Evolutionary conservation across 345 rosid species (phyloP), one percentile per base, ranked within the genome.

Genomic region (Populus deltoides): DNA sequence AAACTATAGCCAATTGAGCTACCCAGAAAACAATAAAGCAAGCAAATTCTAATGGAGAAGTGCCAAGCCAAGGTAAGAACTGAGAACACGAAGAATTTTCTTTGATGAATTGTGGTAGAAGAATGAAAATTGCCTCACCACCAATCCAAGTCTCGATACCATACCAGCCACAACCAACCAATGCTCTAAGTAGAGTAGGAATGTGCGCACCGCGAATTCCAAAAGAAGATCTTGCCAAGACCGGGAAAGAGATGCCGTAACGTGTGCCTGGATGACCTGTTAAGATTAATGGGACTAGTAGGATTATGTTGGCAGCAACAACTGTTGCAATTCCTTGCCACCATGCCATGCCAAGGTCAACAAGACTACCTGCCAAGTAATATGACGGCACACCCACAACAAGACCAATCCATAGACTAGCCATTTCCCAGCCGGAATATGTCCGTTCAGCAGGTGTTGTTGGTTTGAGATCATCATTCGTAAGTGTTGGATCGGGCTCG

Each of bases 81-180:
- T 75, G 87, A 62, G 93, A 86, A 39, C 84, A 69, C 8, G 91
- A 74, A 41, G 91, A 86, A 7, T 39, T 6, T 27, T 39, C 66
- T 79, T 90, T 90, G 22, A 91, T 76, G 68, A 82, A 83, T 29
- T 77, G 18, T 0, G 98, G 98, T 62, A 95, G 85, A 17, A 95
- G 94, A 74, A 95, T 82, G 86, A 88, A 95, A 59, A 95, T 91
- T 29, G 97, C 98, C 83, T 95, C 93, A 22, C 99, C 99, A 36
- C 99, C 99, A 15, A 95, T 95, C 98, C 99, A 95, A 72, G 96
- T 91, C 84, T 95, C 99, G 39, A 95, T 95, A 24, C 98, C 99
- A 24, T 95, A 93, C 99, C 99, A 95, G 11, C 99, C 99, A 25
- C 99, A 93, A 18, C 99, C 99, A 2, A 95, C 96, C 68, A 95